Evolutionary conservation across 345 rosid genomes (phyloP).

Genomic region (Atalantia buxifolia): DNA sequence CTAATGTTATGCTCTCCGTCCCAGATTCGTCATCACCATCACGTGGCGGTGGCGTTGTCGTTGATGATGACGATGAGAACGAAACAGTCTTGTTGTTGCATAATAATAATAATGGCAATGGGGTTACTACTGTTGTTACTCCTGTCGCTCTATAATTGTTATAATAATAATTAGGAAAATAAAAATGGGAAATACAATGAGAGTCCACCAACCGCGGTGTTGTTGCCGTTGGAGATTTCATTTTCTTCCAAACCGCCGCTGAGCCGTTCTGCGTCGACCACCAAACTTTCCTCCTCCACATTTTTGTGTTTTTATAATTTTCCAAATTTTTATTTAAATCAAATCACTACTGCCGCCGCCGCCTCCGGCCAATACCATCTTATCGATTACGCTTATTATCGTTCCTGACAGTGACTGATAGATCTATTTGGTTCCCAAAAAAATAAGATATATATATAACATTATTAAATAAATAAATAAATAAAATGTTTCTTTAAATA

Average conservation of each 20-base stretch:
- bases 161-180: not conserved
- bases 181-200: not conserved
- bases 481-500: no score
- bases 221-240: not conserved
- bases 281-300: constrained; percentile 36
- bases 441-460: no score
- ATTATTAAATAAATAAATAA: no score
- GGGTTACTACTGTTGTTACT: not conserved
- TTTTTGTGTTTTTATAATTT: not conserved
- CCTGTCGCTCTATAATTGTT: not conserved
- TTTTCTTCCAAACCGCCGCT: constrained; percentile 18
- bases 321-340: no score
- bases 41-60: not conserved
- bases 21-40: constrained; percentile 2
- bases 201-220: not conserved
- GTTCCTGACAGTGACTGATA: no score
- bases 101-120: not conserved
- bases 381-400: no score
- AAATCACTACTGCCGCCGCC: no score
- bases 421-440: no score
- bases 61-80: constrained; percentile 2
- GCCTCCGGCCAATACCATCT: no score
- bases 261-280: constrained; percentile 16
- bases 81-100: not conserved
- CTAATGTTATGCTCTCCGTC: constrained; percentile 31